phyloP scores from a whole-genome alignment of 805 yeast genomes.

The Pichia ethanolica region DNA sequence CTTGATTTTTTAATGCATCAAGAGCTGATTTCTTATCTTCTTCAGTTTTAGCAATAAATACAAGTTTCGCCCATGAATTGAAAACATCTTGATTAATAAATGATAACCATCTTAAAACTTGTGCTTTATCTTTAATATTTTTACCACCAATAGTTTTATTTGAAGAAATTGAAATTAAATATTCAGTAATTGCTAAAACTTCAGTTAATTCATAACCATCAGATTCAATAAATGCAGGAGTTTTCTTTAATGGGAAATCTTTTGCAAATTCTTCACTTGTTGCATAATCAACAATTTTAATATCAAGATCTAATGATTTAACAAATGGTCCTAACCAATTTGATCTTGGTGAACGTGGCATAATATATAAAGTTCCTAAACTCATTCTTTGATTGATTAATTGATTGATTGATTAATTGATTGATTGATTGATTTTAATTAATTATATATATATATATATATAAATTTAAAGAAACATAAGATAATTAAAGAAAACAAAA shows the following conservation, averaged over 20 bases:
- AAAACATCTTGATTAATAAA: constrained; percentile 53
- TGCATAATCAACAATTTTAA: constrained; percentile 35
- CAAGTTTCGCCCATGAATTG: background rate
- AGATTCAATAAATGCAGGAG: constrained; percentile 58
- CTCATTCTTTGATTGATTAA: background rate
- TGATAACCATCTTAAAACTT: constrained; percentile 69
- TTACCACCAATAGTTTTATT: constrained; percentile 44
- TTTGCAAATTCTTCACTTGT: constrained; percentile 33
- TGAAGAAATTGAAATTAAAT: constrained; percentile 31
- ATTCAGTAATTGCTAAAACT: constrained; percentile 51
- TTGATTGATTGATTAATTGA: no score
- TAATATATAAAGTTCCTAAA: background rate
- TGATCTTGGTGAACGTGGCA: constrained; percentile 26
- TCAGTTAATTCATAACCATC: constrained; percentile 61
- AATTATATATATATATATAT: no score
- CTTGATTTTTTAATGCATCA: background rate
- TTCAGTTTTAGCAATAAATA: constrained; percentile 17
- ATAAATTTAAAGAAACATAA: no score
- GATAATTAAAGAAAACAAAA: no score
- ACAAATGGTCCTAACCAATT: constrained; percentile 38
- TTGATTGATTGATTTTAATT: no score
- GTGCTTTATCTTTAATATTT: constrained; percentile 51
- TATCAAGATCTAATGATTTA: constrained; percentile 48
- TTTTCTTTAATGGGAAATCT: constrained; percentile 53
- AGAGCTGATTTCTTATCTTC: background rate